Conservation (phyloP, 257 asterid species). For the Paulownia fortunei region DNA sequence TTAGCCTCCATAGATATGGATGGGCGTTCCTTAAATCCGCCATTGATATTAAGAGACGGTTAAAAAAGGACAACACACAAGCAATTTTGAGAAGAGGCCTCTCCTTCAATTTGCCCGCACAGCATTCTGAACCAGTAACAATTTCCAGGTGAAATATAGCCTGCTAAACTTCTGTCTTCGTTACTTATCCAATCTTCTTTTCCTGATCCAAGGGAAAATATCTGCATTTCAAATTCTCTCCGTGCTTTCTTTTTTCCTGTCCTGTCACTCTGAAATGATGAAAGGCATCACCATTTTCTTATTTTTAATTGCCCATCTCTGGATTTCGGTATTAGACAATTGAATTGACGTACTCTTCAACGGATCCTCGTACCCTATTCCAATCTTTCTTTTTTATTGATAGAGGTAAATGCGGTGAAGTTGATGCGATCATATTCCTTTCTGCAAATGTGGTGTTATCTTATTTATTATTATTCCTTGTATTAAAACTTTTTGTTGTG, state of each 20-base stretch:
- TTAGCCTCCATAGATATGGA: neutral
- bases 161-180: neutral
- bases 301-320: neutral
- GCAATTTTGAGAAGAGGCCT: slow-evolving; percentile 4
- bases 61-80: neutral
- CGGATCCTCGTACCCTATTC: neutral
- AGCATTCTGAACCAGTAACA: neutral
- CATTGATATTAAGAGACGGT: neutral
- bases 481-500: neutral
- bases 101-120: no score
- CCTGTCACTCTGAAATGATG: neutral
- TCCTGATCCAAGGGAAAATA: no score
- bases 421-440: slow-evolving; percentile 2
- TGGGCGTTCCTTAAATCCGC: neutral
- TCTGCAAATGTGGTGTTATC: neutral
- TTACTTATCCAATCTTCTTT: no score
- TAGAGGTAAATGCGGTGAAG: neutral
- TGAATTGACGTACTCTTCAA: neutral
- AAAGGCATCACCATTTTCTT: neutral
- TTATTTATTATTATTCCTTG: neutral
- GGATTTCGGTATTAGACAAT: neutral
- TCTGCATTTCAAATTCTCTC: no score
- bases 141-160: slow-evolving; percentile 6
- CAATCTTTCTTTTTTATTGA: neutral
- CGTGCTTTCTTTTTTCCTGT: no score